Evolutionary conservation across 345 rosid genomes (phyloP).

Genomic region (Tarenaya hassleriana): DNA sequence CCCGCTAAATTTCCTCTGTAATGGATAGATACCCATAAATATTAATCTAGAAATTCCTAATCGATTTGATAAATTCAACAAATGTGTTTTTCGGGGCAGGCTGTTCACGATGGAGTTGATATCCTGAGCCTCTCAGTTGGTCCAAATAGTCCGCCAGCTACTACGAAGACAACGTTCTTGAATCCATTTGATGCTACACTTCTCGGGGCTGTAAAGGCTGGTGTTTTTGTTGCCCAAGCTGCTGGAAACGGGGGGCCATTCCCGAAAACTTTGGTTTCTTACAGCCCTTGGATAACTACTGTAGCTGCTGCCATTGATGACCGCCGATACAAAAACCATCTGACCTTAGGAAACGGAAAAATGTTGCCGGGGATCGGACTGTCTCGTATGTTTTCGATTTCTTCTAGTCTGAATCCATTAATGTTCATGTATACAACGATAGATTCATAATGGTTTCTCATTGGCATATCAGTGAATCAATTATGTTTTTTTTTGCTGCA

Average conservation of each 20-base stretch:
- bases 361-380: conserved; percentile 76
- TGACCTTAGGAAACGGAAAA: conserved; percentile 81
- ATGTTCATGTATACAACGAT: background rate
- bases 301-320: conserved; percentile 98
- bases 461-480: conserved; percentile 4
- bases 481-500: conserved; percentile 38
- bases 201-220: conserved; percentile 95
- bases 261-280: conserved; percentile 88
- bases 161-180: conserved; percentile 74
- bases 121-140: conserved; percentile 92
- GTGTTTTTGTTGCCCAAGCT: conserved; percentile 96
- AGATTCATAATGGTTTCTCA: background rate
- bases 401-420: no score
- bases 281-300: conserved; percentile 95
- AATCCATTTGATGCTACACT: conserved; percentile 97
- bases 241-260: conserved; percentile 99
- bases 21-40: background rate
- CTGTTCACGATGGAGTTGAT: conserved; percentile 98
- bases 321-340: conserved; percentile 88
- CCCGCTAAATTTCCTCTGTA: background rate
- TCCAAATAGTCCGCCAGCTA: conserved; percentile 92
- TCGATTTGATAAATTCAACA: background rate
- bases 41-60: background rate
- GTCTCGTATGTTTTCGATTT: conserved; percentile 58
- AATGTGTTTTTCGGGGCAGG: conserved; percentile 46